These are phyloP conservation scores for Candida broadrunensis DNA, from an alignment of 805 yeast genomes.

Conservation along the genomic window DNA sequence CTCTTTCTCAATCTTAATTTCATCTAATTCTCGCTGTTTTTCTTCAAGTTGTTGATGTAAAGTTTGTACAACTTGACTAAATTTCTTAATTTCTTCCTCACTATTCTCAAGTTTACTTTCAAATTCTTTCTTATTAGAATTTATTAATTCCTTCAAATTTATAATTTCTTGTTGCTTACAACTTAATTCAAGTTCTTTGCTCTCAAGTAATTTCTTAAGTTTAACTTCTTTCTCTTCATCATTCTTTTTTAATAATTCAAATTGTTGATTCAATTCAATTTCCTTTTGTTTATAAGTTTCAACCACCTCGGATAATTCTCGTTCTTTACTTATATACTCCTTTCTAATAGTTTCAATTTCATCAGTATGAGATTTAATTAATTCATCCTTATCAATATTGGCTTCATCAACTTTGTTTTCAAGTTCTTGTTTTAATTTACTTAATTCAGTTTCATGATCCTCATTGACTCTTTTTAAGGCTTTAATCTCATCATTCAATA, in stretches of 20 bases:
- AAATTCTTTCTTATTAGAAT: not conserved
- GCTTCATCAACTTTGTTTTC: not conserved
- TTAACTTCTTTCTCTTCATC: not conserved
- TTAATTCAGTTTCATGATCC: not conserved
- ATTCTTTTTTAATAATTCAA: no score
- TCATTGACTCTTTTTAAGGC: not conserved
- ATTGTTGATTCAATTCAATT: no score
- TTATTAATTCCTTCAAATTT: constrained; percentile 3
- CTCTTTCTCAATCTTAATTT: no score
- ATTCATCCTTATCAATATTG: no score
- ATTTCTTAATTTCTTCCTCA: no score
- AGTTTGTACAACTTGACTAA: no score
- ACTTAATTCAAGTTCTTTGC: not conserved
- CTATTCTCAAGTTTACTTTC: not conserved
- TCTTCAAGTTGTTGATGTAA: no score
- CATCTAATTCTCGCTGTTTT: no score
- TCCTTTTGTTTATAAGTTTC: no score
- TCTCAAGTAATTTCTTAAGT: not conserved
- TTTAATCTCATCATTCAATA: not conserved
- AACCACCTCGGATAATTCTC: no score
- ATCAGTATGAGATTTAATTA: no score
- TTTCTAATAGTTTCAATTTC: no score
- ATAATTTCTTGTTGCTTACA: not conserved
- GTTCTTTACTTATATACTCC: not conserved
- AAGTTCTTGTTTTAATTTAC: constrained; percentile 1